These are phyloP conservation scores for Boletellus dicymbophilus DNA, from an alignment of 1,284 basidiomycete genomes.

Conservation along the genomic window DNA sequence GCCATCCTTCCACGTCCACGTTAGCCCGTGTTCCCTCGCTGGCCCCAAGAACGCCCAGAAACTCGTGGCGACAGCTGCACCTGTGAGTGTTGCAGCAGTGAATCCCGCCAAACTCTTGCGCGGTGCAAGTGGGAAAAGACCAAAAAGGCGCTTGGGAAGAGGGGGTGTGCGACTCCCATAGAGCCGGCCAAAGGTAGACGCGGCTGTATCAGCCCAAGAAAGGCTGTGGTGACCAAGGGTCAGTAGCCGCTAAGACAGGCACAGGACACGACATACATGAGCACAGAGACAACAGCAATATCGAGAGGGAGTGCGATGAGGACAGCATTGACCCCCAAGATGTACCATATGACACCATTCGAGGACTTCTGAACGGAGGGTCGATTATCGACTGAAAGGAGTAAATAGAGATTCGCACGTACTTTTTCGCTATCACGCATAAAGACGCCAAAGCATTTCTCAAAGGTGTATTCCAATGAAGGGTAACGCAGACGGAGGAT, in stretches of 20 bases:
- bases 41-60: constrained; percentile 79
- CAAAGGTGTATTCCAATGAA: constrained; percentile 77
- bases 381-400: neutral
- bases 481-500: constrained; percentile 74
- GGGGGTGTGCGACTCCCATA: constrained; percentile 79
- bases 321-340: constrained; percentile 86
- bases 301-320: constrained; percentile 84
- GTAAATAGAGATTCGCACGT: constrained; percentile 10
- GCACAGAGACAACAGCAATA: constrained; percentile 84
- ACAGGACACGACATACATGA: constrained; percentile 65
- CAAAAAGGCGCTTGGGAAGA: constrained; percentile 65
- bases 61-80: constrained; percentile 67
- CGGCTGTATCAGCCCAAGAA: constrained; percentile 96
- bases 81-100: constrained; percentile 78
- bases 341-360: constrained; percentile 96
- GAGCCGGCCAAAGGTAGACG: constrained; percentile 89
- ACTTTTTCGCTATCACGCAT: constrained; percentile 95
- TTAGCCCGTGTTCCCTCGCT: constrained; percentile 42
- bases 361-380: constrained; percentile 50
- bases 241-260: neutral
- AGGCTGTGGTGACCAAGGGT: constrained; percentile 45
- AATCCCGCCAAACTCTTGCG: constrained; percentile 93
- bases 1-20: constrained; percentile 57
- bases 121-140: constrained; percentile 70
- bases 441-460: constrained; percentile 79